Conservation (phyloP, 2,329 filamentous ascomycete genomes). For the Beauveria australis region DNA sequence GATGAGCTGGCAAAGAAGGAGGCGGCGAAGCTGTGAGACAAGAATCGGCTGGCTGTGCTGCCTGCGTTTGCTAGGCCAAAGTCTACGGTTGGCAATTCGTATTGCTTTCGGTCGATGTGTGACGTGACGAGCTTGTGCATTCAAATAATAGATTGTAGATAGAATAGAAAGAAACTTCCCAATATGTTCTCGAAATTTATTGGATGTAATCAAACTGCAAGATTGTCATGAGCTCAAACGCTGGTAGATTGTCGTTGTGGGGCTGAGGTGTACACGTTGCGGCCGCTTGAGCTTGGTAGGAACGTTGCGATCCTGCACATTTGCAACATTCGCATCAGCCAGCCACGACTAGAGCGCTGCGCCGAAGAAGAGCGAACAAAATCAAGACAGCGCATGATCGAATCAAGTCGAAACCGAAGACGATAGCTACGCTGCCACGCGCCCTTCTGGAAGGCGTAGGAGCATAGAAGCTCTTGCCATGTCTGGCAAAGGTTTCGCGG, state of each 20-base stretch:
- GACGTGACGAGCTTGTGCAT: background rate
- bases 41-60: background rate
- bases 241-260: background rate
- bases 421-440: background rate
- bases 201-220: no score
- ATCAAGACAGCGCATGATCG: background rate
- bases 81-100: background rate
- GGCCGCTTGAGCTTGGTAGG: no score
- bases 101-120: background rate
- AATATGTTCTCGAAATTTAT: no score
- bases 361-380: background rate
- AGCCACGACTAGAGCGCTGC: background rate
- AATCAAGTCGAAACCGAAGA: background rate
- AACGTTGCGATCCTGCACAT: background rate
- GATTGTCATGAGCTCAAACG: no score
- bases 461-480: conserved; percentile 23
- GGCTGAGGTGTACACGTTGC: background rate
- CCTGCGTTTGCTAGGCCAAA: background rate
- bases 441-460: background rate
- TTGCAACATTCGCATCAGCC: background rate
- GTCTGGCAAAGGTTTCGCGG: conserved; percentile 37
- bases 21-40: conserved; percentile 10
- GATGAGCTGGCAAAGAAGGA: conserved; percentile 31
- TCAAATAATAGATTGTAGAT: background rate
- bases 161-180: no score